Conservation (phyloP, 768 basidiomycete genomes). For the Phaffia australis region DNA sequence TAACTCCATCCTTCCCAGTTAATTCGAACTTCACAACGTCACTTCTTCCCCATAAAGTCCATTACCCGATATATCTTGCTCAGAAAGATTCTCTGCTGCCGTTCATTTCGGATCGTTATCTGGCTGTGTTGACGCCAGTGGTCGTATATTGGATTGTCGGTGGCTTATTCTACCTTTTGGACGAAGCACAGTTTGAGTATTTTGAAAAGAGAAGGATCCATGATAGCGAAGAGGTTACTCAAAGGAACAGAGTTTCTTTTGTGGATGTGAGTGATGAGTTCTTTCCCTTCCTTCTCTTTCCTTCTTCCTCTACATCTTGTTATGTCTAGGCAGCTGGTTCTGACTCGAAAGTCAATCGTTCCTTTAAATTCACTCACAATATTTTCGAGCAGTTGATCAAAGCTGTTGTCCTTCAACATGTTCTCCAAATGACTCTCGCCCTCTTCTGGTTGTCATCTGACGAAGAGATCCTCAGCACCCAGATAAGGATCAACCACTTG, state of each 20-base stretch:
- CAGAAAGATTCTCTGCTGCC: constrained; percentile 40
- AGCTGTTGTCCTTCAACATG: constrained; percentile 78
- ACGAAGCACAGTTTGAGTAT: constrained; percentile 53
- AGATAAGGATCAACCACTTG: constrained; percentile 39
- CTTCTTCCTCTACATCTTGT: neutral
- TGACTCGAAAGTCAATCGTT: too few relatives aligned
- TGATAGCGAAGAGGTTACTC: constrained; percentile 64
- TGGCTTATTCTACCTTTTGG: constrained; percentile 68
- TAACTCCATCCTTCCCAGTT: too few relatives aligned
- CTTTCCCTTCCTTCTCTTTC: neutral
- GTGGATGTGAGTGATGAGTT: constrained; percentile 9
- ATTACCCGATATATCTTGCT: too few relatives aligned
- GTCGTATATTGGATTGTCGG: constrained; percentile 75
- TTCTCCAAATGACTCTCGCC: constrained; percentile 69
- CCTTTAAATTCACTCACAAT: neutral
- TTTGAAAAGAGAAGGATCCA: constrained; percentile 79
- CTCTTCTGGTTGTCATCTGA: constrained; percentile 53
- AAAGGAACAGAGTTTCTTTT: constrained; percentile 63
- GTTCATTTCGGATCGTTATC: constrained; percentile 55
- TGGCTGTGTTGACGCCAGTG: constrained; percentile 65
- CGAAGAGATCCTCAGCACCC: constrained; percentile 29
- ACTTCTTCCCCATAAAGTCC: too few relatives aligned
- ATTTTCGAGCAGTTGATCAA: constrained; percentile 50
- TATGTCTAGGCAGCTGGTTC: neutral
- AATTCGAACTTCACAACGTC: too few relatives aligned